Evolutionary conservation across 1,139 yeast species (phyloP), one percentile per base, ranked within the genome.

Genomic region (Zhuliangozyma parablackwelliae): DNA sequence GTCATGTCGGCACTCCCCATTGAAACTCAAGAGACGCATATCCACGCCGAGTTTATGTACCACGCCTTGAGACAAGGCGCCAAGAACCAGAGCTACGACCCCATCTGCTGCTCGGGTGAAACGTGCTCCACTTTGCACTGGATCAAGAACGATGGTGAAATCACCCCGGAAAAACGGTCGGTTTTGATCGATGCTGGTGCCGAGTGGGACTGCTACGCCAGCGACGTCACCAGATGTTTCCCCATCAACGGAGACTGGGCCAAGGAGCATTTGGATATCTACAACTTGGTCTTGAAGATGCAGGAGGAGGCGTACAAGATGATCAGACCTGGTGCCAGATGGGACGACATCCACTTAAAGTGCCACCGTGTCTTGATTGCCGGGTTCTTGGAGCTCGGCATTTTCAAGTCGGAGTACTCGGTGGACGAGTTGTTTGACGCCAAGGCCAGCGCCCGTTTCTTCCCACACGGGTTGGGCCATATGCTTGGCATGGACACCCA

Each of bases 391-490:
- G 63, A 76, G 46, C 65, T 90, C 34, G 97, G 97, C 1, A 78
- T 92, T 36, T 88, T 92, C 66, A 75, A 75, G 44, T 54, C 62
- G 10, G 82, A 81, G 39, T 78, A 68, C 40, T 58, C 80, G 3
- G 75, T 61, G 11, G 78, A 83, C 11, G 92, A 88, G 46, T 78
- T 90, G 35, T 79, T 77, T 42, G 72, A 76, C 3, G 75, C 94
- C 32, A 75, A 80, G 42, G 78, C 82, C 7, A 79, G 95, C 6
- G 84, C 81, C 10, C 75, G 84, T 21, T 92, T 92, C 62, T 87
- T 82, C 61, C 97, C 97, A 2, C 98, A 92, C 54, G 98, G 98
- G 0, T 66, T 92, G 45, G 98, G 98, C 10, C 98, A 92, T 56
- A 68, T 88, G 53, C 64, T 92, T 36, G 98, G 98, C 26, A 75